Base-by-base conservation (phyloP, 768 basidiomycete species). In the Krasilnikovozyma curviuscula region DNA sequence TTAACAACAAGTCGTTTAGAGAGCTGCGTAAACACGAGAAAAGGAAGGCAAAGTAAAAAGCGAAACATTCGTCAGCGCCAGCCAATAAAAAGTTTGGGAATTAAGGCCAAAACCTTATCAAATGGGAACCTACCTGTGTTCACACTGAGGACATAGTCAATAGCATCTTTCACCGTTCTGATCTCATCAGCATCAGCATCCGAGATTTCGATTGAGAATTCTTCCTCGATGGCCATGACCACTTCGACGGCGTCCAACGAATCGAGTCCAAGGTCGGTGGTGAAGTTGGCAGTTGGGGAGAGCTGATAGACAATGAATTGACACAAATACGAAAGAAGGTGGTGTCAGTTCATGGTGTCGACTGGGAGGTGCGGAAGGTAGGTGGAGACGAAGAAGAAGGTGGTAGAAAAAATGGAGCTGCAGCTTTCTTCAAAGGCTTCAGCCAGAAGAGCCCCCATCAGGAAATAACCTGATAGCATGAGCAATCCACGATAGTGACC, bases 201-300 rank as follows among this genome's bases (percentile, higher is more conserved):
- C 14, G 93, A 91, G 60, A 98, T 98, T 67, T 97, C 93, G 62
- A 98, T 89, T 25, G 75, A 72, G 64, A 98, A 98, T 61, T 97
- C 93, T 85, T 97, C 93, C 69, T 98, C 93, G 56, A 98, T 80
- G 33, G 91, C 86, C 88, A 98, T 93, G 58, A 97, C 83, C 24
- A 95, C 88, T 66, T 98, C 93, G 18, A 98, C 89, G 18, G 88
- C 75, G 65, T 98, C 93, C 63, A 98, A 69, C 59, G 88, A 95
- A 67, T 98, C 93, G 28, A 93, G 73, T 27, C 83, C 85, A 44
- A 93, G 73, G 70, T 93, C 84, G 39, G 76, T 71, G 44, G 75
- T 67, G 65, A 93, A 88, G 10, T 74, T 71, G 10, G 83, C 69
- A 29, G 71, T 60, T 9, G 74, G 56, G 16, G 72, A 70, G 58